Percentiles rank a stretch among this genome's conserved stretches.
These are phyloP conservation scores for Wilcoxina mikolae DNA, from an alignment of 495 filamentous ascomycete genomes.

Conservation along the genomic window DNA sequence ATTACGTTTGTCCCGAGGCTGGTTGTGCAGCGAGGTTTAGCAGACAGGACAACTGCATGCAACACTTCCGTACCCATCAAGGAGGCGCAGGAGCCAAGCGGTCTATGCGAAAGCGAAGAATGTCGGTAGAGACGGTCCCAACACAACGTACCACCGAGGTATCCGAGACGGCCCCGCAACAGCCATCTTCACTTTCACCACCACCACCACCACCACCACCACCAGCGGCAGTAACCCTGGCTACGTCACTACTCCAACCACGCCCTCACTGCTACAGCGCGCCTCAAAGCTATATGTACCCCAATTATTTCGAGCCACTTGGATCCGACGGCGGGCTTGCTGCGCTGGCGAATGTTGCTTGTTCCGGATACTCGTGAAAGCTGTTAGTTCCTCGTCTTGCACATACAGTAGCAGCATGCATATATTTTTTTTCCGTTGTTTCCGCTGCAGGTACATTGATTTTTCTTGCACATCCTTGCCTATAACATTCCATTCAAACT, in stretches of 20 bases:
- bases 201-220: neutral
- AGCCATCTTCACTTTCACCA: neutral
- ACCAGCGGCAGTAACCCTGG: neutral
- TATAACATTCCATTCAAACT: neutral
- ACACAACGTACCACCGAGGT: neutral
- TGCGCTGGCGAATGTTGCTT: conserved; percentile 23
- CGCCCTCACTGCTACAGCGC: conserved; percentile 19
- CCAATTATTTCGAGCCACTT: conserved; percentile 22
- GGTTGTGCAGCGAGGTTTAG: conserved; percentile 86
- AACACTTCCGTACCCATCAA: conserved; percentile 80
- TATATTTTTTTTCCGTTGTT: neutral
- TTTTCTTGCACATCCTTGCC: neutral
- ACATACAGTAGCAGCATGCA: neutral
- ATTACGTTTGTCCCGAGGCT: conserved; percentile 62
- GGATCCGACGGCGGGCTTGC: conserved; percentile 20
- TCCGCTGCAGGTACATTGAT: neutral
- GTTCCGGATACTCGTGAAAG: conserved; percentile 21
- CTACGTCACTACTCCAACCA: conserved; percentile 9
- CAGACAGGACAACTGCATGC: conserved; percentile 96
- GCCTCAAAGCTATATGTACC: conserved; percentile 14
- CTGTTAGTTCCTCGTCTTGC: neutral
- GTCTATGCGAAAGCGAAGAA: conserved; percentile 25
- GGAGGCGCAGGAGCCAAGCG: conserved; percentile 29
- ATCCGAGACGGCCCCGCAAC: neutral
- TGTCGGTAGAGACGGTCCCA: conserved; percentile 19